Conservation (phyloP, 768 basidiomycete genomes). For the Boletus pseudopeckii region DNA sequence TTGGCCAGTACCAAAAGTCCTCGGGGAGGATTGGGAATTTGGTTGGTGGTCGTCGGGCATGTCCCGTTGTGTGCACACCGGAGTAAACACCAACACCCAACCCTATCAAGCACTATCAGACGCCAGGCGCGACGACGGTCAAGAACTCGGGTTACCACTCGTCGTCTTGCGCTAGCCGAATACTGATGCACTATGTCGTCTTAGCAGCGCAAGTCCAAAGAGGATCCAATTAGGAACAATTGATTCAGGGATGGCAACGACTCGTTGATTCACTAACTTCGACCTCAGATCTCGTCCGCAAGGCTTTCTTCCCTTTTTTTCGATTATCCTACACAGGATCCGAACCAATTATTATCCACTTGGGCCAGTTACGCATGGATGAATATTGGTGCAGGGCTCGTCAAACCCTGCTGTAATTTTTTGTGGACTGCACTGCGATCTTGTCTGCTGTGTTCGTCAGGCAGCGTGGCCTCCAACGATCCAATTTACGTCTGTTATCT, state of each 20-base stretch:
- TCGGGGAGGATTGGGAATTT: neutral
- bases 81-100: neutral
- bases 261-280: neutral
- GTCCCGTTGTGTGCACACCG: constrained; percentile 3
- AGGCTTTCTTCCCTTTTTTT: neutral
- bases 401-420: neutral
- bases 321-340: neutral
- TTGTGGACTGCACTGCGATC: neutral
- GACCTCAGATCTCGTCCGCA: neutral
- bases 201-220: neutral
- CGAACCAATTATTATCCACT: neutral
- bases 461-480: constrained; percentile 21
- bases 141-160: neutral
- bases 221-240: constrained; percentile 13
- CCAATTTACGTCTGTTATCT: constrained; percentile 24
- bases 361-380: neutral
- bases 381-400: neutral
- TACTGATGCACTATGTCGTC: neutral
- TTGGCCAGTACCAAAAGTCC: constrained; percentile 14
- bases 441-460: constrained; percentile 1
- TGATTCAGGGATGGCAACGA: neutral
- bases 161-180: neutral
- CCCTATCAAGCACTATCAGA: constrained; percentile 2
- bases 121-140: neutral
- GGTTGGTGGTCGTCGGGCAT: constrained; percentile 19